Percentiles rank a stretch among this genome's conserved stretches.
phyloP scores from a whole-genome alignment of 257 asterid genomes.

The Solanum chmielewskii region DNA sequence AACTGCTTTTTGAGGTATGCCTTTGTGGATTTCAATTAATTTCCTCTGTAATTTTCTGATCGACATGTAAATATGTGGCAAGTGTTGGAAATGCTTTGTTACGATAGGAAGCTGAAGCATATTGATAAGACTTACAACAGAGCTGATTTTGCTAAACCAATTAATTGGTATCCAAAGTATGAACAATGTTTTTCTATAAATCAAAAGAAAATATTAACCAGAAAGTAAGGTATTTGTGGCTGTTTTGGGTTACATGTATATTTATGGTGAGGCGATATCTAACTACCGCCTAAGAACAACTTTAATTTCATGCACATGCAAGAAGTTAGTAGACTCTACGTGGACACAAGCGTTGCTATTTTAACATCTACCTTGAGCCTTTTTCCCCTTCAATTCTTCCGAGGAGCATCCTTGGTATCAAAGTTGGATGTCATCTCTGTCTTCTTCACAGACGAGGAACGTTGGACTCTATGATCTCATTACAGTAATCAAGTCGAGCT shows the following conservation, averaged over 20 bases:
- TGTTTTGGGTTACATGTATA: neutral
- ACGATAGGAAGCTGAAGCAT: neutral
- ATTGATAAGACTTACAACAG: neutral
- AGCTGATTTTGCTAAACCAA: neutral
- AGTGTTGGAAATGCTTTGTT: neutral
- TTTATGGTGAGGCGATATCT: neutral
- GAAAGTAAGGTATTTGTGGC: neutral
- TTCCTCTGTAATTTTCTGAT: neutral
- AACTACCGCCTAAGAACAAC: neutral
- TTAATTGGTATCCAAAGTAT: neutral
- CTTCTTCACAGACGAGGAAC: neutral
- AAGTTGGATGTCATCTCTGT: neutral
- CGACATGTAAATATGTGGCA: neutral
- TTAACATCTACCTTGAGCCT: neutral
- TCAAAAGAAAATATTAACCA: neutral
- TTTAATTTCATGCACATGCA: neutral
- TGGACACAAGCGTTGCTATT: neutral
- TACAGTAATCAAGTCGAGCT: neutral
- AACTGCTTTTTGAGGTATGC: slow-evolving; percentile 77
- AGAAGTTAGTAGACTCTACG: neutral
- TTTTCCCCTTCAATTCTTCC: neutral
- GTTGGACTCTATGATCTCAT: neutral
- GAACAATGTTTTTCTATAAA: neutral
- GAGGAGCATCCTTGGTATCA: neutral
- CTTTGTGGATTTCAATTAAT: neutral